phyloP scores from a whole-genome alignment of 768 basidiomycete species.

The Tricholoma furcatifolium region DNA sequence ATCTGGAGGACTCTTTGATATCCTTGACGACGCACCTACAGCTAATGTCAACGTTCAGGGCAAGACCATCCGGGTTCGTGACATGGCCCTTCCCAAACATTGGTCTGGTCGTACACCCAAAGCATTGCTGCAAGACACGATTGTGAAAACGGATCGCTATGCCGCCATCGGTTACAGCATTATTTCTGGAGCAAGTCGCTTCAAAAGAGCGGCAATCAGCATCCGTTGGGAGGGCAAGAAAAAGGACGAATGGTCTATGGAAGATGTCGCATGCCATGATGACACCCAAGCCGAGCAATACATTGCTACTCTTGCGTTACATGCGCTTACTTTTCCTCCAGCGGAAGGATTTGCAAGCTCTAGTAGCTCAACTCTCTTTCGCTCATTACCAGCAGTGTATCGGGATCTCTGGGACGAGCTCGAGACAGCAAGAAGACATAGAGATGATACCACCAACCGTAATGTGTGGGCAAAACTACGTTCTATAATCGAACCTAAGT shows the following conservation, averaged over 20 bases:
- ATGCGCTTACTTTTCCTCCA: constrained; percentile 66
- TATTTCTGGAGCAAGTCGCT: constrained; percentile 72
- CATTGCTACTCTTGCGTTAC: constrained; percentile 81
- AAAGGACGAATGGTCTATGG: constrained; percentile 75
- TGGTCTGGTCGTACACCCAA: constrained; percentile 84
- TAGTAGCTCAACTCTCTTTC: constrained; percentile 63
- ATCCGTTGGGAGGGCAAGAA: constrained; percentile 72
- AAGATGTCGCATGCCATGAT: constrained; percentile 77
- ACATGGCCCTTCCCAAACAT: constrained; percentile 83
- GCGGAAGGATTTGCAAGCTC: constrained; percentile 63
- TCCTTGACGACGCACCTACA: constrained; percentile 65
- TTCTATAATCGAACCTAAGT: constrained; percentile 61
- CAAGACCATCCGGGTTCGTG: constrained; percentile 50
- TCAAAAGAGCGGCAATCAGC: constrained; percentile 66
- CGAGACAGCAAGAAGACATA: constrained; percentile 57
- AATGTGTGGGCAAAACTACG: constrained; percentile 69
- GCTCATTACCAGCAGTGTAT: constrained; percentile 77
- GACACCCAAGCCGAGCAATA: constrained; percentile 86
- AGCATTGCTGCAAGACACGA: constrained; percentile 62
- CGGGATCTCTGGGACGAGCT: constrained; percentile 93
- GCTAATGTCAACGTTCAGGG: constrained; percentile 59
- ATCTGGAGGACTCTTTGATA: constrained; percentile 66
- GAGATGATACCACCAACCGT: constrained; percentile 65
- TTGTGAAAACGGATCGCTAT: constrained; percentile 68
- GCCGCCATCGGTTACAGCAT: constrained; percentile 68